Conservation (phyloP, 306 rosid genomes). For the Mucuna pruriens region DNA sequence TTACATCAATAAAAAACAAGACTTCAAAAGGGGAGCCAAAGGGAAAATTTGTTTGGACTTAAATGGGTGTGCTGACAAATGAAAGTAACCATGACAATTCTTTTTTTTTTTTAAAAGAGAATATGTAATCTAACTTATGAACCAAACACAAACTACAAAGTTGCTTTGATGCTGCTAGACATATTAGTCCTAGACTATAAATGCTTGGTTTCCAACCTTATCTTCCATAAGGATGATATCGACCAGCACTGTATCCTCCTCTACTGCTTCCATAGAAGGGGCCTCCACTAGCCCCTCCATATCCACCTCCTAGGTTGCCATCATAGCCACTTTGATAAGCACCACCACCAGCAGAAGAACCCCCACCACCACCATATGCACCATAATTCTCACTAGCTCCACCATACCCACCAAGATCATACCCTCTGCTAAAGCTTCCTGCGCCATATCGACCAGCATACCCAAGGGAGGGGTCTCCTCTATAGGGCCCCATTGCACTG, state of each 20-base stretch:
- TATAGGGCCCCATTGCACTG: conserved; percentile 77
- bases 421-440: conserved; percentile 84
- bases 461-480: conserved; percentile 83
- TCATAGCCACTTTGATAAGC: conserved; percentile 77
- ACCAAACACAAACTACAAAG: conserved; percentile 46
- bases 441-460: conserved; percentile 84
- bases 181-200: conserved; percentile 48
- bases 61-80: conserved; percentile 14
- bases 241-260: conserved; percentile 86
- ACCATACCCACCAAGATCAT: conserved; percentile 86
- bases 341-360: conserved; percentile 58
- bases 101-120: conserved; percentile 12
- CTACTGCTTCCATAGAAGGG: conserved; percentile 79
- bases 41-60: conserved; percentile 16
- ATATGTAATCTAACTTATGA: conserved; percentile 33
- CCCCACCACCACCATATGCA: conserved; percentile 67
- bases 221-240: conserved; percentile 96
- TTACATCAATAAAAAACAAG: conserved; percentile 18
- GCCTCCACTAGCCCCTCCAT: conserved; percentile 76
- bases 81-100: conserved; percentile 17
- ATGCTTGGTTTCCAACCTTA: conserved; percentile 40
- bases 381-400: conserved; percentile 83
- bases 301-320: conserved; percentile 69
- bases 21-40: neutral
- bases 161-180: conserved; percentile 35